Percentiles rank a stretch among this genome's conserved stretches.
These are phyloP conservation scores for Hyaloscypha finlandica DNA, from an alignment of 495 filamentous ascomycete genomes.

Conservation along the genomic window DNA sequence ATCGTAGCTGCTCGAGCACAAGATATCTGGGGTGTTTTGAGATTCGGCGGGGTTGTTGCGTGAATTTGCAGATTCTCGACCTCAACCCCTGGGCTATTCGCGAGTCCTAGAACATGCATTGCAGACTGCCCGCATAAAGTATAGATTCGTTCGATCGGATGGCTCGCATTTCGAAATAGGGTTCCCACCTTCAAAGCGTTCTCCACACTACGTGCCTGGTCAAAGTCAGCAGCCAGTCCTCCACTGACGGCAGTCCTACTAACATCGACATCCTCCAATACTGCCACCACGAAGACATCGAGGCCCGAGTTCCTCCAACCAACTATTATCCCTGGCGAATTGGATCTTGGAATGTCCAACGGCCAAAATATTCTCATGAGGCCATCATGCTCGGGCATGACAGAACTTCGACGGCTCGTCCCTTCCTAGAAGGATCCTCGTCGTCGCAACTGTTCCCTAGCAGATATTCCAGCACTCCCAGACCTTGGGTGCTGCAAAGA, in stretches of 20 bases:
- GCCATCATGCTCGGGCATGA: conserved; percentile 92
- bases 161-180: conserved; percentile 78
- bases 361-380: conserved; percentile 99
- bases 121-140: conserved; percentile 78
- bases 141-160: conserved; percentile 79
- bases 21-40: conserved; percentile 67
- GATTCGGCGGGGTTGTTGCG: conserved; percentile 58
- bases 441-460: conserved; percentile 90
- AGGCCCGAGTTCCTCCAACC: conserved; percentile 93
- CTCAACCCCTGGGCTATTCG: conserved; percentile 58
- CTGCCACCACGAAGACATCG: conserved; percentile 86
- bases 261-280: conserved; percentile 91
- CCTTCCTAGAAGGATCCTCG: conserved; percentile 83
- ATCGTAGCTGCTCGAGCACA: conserved; percentile 69
- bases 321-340: conserved; percentile 79
- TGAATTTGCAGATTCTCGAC: conserved; percentile 73
- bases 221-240: conserved; percentile 21
- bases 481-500: conserved; percentile 77
- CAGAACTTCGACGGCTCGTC: conserved; percentile 33
- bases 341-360: conserved; percentile 74
- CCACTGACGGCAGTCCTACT: conserved; percentile 27
- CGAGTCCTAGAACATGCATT: conserved; percentile 82
- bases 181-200: conserved; percentile 83
- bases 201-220: conserved; percentile 70
- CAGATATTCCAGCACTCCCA: conserved; percentile 81